Percentiles rank a stretch among this genome's conserved stretches.
These are phyloP conservation scores for Lycium barbarum DNA, from an alignment of 257 asterid species.

Conservation along the genomic window DNA sequence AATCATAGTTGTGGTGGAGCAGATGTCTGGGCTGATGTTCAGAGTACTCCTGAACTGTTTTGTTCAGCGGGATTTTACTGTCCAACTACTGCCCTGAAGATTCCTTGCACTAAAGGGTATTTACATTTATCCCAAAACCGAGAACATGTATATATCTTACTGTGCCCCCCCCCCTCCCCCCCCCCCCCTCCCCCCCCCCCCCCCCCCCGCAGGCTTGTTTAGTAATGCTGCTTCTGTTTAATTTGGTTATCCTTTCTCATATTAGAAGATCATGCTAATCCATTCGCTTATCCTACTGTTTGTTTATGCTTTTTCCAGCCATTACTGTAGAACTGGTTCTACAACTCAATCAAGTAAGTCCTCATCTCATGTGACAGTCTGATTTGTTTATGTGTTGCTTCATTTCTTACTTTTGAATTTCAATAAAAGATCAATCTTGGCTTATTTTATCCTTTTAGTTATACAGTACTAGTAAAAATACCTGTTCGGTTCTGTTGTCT, in stretches of 20 bases:
- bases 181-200: too few species aligned
- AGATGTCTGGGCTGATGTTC: slow-evolving; percentile 87
- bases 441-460: not conserved
- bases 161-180: too few species aligned
- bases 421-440: not conserved
- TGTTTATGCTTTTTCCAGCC: slow-evolving; percentile 53
- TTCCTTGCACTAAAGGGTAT: slow-evolving; percentile 86
- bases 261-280: slow-evolving; percentile 27
- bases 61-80: slow-evolving; percentile 93
- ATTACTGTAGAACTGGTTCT: slow-evolving; percentile 94
- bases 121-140: slow-evolving; percentile 42
- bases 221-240: not conserved
- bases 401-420: not conserved
- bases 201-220: too few species aligned
- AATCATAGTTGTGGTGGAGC: slow-evolving; percentile 96
- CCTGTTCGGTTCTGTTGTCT: slow-evolving; percentile 13
- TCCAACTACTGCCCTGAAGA: slow-evolving; percentile 70
- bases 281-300: slow-evolving; percentile 26
- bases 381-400: not conserved
- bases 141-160: not conserved
- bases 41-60: slow-evolving; percentile 65
- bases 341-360: slow-evolving; percentile 71
- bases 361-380: not conserved
- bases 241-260: slow-evolving; percentile 27
- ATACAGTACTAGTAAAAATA: not conserved